Base-by-base conservation (phyloP, 768 basidiomycete species). In the button mushroom (Agaricus bisporus) region DNA sequence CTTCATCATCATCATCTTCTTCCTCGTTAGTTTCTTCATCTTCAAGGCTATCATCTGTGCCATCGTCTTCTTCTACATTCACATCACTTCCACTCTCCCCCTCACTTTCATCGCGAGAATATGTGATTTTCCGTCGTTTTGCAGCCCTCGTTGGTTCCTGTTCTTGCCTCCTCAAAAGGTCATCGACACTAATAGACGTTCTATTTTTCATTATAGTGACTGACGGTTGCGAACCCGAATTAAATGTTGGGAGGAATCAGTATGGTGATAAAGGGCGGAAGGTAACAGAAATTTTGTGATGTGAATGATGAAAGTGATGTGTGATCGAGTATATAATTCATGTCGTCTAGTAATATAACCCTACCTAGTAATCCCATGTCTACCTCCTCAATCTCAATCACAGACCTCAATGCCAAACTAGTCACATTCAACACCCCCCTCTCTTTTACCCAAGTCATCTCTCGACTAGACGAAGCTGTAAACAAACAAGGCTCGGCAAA, bases 101-200 rank as follows among this genome's bases (percentile, higher is more conserved):
- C 20, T 58, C 53, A 29, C 49, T 35, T 9, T 12, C 25, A n/a
- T 45, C 44, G 22, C n/a, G 9, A 12, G 28, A 20, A 26, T 46
- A 43, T 36, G 32, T 15, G 20, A 72, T 49, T 32, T 64, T 71
- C 45, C 62, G 58, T 55, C 68, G 71, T 60, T 82, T 80, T 2
- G 60, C 54, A 1, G 62, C 58, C 18, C 66, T 68, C 35, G 45
- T 1, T 8, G 3, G 6, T 12, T 25, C 35, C 15, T 67, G 72
- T 55, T 82, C 80, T 57, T 74, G 73, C 48, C 67, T 63, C 55
- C 68, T 72, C 45, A 80, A 66, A 7, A 80, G 65, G 43, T 80
- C 79, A 55, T 81, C 80, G 0, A 71, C 63, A 36, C 73, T 75
- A 22, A 74, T 51, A 0, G 49, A 44, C n/a, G 54, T 62, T 56